Base-by-base conservation (phyloP, 306 rosid genomes). In the Quercus parvula region DNA sequence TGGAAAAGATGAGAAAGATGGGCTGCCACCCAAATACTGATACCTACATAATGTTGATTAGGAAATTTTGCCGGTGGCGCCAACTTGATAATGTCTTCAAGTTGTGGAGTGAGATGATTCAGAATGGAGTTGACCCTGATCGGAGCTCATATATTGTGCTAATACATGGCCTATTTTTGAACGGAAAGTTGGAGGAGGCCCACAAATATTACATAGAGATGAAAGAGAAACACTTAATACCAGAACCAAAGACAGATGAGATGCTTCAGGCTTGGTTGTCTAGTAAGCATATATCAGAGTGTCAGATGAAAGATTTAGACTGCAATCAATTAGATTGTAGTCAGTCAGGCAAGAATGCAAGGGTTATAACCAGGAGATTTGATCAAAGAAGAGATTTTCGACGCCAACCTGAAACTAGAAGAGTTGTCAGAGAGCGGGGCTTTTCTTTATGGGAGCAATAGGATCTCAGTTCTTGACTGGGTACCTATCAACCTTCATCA, bases 141-240 rank as follows among this genome's bases (percentile, higher is more conserved):
- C 97, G 93, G 27, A 89, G 97, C 85, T 88, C 94, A 4, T 94
- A 92, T 70, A 88, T 90, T 57, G 97, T 90, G 75, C 85, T 94
- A 82, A 90, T 94, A 76, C 98, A 94, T 71, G 98, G 98, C 25
- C 87, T 94, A 68, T 92, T 91, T 90, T 76, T 94, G 80, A 92
- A 91, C 72, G 92, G 91, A 22, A 88, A 86, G 80, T 59, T 92
- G 75, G 89, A 92, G 77, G 89, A 92, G 85, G 98, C 97, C 19
- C 51, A 86, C 87, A 87, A 74, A 81, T 94, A 87, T 79, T 94
- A 94, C 79, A 24, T 71, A 75, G 97, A 92, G 83, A 92, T 94
- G 98, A 90, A 81, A 84, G 91, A 84, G 84, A 94, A 87, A 81
- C 88, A 86, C 38, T 91, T 84, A 55, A 79, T 81, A 10, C 98